Evolutionary conservation across 176 grass and related monocot species (phyloP), one percentile per base, ranked within the genome.

Genomic region (Oryza punctata): DNA sequence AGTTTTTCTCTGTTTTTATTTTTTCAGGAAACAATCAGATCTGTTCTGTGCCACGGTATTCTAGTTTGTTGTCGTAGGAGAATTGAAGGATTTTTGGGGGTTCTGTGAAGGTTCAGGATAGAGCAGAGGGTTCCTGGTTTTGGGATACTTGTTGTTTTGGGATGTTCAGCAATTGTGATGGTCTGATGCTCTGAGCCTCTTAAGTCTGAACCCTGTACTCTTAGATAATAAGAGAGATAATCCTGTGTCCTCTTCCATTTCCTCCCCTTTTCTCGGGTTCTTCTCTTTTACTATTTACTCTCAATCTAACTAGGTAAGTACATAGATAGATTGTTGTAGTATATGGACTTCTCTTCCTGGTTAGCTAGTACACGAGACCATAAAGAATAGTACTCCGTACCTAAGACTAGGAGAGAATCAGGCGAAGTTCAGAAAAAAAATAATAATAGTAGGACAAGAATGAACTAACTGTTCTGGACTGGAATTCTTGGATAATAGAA

Each of bases 11-110:
- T 14, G 12, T 32, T 37, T 41, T 41, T 35, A 5, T 35, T 41
- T 41, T 18, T 59, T 21, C 6, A 14, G 70, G 6, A 63, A 32
- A 57, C 69, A n/a, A 0, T 43, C 80, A 83, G 84, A 90, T 90
- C 88, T 87, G 88, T 15, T 74, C 9, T 72, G 25, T 63, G 11
- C 13, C 23, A 8, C 19, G 63, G 3, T 16, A 29, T 43, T 70
- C 57, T 46, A 12, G 38, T 11, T 14, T 35, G 59, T 29, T 73
- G 23, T 5, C 2, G 10, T 61, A 8, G 13, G 45, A 30, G 45
- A 77, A 46, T 63, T 81, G 28, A 29, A 73, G 38, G 73, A 47
- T 78, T 82, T 71, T 23, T 33, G 33, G 12, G 23, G 45, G 23
- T 6, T 29, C 33, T 32, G 10, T 8, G 27, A 15, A 33, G n/a